phyloP scores from a whole-genome alignment of 2,329 filamentous ascomycete genomes.

The Gaeumannomyces tritici region DNA sequence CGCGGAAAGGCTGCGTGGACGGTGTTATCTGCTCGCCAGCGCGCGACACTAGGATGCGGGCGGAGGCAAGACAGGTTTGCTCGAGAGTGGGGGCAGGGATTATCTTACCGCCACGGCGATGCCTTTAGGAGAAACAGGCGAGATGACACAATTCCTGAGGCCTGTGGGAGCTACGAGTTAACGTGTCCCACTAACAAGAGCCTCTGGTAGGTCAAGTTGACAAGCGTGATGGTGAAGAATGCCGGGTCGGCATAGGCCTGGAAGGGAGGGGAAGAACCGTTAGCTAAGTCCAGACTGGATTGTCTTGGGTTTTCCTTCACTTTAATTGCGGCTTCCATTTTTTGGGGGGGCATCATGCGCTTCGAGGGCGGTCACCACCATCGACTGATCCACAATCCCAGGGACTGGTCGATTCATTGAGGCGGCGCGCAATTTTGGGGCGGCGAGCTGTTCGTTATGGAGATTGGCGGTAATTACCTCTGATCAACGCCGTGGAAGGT shows the following conservation, averaged over 20 bases:
- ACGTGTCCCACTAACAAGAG: conserved; percentile 48
- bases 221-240: conserved; percentile 26
- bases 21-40: not conserved
- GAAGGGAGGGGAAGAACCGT: conserved; percentile 19
- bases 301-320: conserved; percentile 6
- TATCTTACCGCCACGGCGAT: conserved; percentile 44
- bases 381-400: too few species aligned
- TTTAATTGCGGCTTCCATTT: conserved; percentile 12
- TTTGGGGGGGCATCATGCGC: not conserved
- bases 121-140: conserved; percentile 27
- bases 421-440: too few species aligned
- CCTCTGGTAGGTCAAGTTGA: conserved; percentile 27
- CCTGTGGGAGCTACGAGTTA: conserved; percentile 53
- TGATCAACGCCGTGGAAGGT: conserved; percentile 12
- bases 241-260: conserved; percentile 32
- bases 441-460: too few species aligned
- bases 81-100: conserved; percentile 15
- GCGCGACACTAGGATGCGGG: not conserved
- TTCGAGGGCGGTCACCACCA: too few species aligned
- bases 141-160: conserved; percentile 40
- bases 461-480: conserved; percentile 7
- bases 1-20: not conserved
- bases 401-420: too few species aligned
- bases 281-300: not conserved
- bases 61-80: too few species aligned